Evolutionary conservation across 257 asterid genomes (phyloP).

Genomic region (Nicotiana undulata): DNA sequence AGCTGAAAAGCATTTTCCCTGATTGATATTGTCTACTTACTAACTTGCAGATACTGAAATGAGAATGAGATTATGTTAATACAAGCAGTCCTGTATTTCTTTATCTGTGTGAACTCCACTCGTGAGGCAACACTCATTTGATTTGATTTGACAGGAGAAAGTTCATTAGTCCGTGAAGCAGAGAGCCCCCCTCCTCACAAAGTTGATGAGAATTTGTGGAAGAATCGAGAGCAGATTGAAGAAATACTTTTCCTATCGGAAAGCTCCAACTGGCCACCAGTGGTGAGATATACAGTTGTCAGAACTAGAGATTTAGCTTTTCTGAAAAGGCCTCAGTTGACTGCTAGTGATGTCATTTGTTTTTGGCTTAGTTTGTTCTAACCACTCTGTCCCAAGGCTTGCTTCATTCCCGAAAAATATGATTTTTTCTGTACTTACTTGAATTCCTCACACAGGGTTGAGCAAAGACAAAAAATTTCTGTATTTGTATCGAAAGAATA

Average conservation of each 20-base stretch:
- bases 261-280: conserved; percentile 50
- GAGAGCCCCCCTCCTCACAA: conserved; percentile 83
- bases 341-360: conserved; percentile 4
- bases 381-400: not conserved
- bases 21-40: not conserved
- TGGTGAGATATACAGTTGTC: conserved; percentile 38
- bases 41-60: not conserved
- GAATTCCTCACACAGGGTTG: not conserved
- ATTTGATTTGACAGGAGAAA: conserved; percentile 48
- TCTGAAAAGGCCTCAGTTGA: not conserved
- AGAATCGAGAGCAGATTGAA: conserved; percentile 89
- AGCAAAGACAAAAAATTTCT: not conserved
- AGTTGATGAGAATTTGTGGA: conserved; percentile 96
- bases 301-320: conserved; percentile 2
- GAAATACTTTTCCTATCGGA: conserved; percentile 71
- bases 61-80: not conserved
- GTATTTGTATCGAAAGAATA: not conserved
- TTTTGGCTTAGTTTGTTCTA: not conserved
- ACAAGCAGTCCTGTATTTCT: not conserved
- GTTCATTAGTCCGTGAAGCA: conserved; percentile 55
- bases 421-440: not conserved
- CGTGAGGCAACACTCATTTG: conserved; percentile 6
- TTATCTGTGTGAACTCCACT: not conserved
- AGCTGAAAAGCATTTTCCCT: not conserved
- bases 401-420: not conserved